Evolutionary conservation across 2,329 filamentous ascomycete species (phyloP).

Genomic region (Stachybotrys elegans): DNA sequence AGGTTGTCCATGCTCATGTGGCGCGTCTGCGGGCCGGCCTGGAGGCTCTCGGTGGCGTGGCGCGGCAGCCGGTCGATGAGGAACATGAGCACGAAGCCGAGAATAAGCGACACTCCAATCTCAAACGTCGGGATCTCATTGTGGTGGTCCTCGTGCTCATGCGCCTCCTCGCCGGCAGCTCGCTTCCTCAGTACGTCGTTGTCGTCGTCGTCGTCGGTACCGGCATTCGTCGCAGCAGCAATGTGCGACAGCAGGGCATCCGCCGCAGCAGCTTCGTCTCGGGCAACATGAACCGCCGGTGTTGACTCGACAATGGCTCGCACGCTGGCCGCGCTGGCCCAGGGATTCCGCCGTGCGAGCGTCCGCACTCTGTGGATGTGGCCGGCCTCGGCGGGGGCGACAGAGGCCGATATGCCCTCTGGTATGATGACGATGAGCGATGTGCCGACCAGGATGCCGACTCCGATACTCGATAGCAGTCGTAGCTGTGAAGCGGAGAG

Average conservation of each 20-base stretch:
- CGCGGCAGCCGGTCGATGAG: conserved; percentile 82
- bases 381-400: conserved; percentile 45
- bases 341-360: conserved; percentile 26
- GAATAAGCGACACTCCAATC: conserved; percentile 79
- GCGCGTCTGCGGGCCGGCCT: conserved; percentile 62
- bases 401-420: conserved; percentile 88
- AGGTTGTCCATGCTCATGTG: conserved; percentile 88
- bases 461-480: conserved; percentile 85
- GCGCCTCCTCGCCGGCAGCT: conserved; percentile 19
- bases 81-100: conserved; percentile 95
- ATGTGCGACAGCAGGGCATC: neutral
- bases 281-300: conserved; percentile 10
- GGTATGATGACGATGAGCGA: conserved; percentile 96
- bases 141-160: conserved; percentile 29
- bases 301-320: conserved; percentile 18
- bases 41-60: conserved; percentile 62
- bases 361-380: conserved; percentile 31
- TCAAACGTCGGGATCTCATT: conserved; percentile 60
- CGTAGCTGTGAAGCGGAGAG: conserved; percentile 83
- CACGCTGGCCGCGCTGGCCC: conserved; percentile 18
- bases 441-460: conserved; percentile 90
- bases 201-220: conserved; percentile 17
- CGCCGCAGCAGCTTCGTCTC: neutral
- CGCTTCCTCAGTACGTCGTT: conserved; percentile 24
- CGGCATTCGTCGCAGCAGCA: conserved; percentile 2